Conservation (phyloP, 495 filamentous ascomycete genomes). For the Penicillium cinerascens region DNA sequence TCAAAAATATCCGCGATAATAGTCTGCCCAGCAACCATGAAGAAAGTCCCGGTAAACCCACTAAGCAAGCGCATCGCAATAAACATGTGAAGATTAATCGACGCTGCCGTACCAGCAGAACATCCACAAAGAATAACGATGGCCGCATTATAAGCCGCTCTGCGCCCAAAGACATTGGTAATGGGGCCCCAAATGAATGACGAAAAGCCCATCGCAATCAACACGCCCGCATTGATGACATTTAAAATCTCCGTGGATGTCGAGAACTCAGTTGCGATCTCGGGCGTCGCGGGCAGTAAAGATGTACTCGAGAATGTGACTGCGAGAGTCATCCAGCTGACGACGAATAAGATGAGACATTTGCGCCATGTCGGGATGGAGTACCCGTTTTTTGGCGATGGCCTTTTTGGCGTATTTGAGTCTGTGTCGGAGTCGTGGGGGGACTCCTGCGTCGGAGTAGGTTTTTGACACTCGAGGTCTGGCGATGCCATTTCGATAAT, state of each 20-base stretch:
- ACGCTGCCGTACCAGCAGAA: slow-evolving; percentile 31
- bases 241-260: slow-evolving; percentile 39
- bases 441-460: slow-evolving; percentile 13
- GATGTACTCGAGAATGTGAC: slow-evolving; percentile 45
- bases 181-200: slow-evolving; percentile 53
- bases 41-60: slow-evolving; percentile 43
- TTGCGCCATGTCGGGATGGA: slow-evolving; percentile 39
- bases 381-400: slow-evolving; percentile 18
- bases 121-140: slow-evolving; percentile 36
- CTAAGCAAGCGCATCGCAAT: slow-evolving; percentile 39
- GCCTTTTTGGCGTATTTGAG: neutral
- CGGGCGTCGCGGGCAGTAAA: slow-evolving; percentile 38
- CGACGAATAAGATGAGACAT: slow-evolving; percentile 40
- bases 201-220: slow-evolving; percentile 56
- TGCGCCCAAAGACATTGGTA: slow-evolving; percentile 32
- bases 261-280: slow-evolving; percentile 39
- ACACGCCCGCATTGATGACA: slow-evolving; percentile 47
- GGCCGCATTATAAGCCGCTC: slow-evolving; percentile 35
- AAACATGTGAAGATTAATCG: slow-evolving; percentile 37
- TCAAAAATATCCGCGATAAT: slow-evolving; percentile 47
- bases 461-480: slow-evolving; percentile 25
- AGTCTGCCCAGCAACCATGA: slow-evolving; percentile 48
- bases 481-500: slow-evolving; percentile 12
- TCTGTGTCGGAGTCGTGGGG: slow-evolving; percentile 20
- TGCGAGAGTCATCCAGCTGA: slow-evolving; percentile 43